phyloP scores from a whole-genome alignment of 345 rosid genomes.

The Luvunga scandens region DNA sequence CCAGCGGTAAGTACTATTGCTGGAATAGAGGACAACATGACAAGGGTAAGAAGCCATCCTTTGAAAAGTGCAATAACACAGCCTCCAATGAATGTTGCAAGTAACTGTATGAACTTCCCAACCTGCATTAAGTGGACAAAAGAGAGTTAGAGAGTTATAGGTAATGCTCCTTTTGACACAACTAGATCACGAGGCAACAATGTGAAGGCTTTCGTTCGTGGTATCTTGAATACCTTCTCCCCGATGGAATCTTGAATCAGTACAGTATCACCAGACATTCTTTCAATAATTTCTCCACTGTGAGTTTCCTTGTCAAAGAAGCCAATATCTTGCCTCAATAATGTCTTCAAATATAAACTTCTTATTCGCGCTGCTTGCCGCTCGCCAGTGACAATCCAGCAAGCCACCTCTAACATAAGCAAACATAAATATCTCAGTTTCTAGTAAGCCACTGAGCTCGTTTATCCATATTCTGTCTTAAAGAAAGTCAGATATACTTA shows the following conservation, averaged over 20 bases:
- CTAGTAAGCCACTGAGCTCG: background rate
- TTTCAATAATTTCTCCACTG: constrained; percentile 46
- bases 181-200: background rate
- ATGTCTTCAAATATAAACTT: constrained; percentile 34
- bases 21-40: constrained; percentile 42
- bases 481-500: constrained; percentile 12
- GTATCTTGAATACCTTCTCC: constrained; percentile 37
- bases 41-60: constrained; percentile 59
- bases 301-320: constrained; percentile 48
- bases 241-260: constrained; percentile 58
- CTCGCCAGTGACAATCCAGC: constrained; percentile 57
- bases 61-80: constrained; percentile 34
- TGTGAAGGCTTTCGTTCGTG: background rate
- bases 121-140: constrained; percentile 27
- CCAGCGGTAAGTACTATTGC: constrained; percentile 34
- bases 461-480: background rate
- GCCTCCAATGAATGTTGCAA: constrained; percentile 45
- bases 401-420: constrained; percentile 41
- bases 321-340: constrained; percentile 47
- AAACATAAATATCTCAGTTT: constrained; percentile 5
- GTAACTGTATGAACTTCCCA: constrained; percentile 41
- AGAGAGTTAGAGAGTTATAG: background rate
- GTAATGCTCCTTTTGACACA: constrained; percentile 1
- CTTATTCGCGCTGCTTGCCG: constrained; percentile 49
- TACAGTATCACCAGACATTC: constrained; percentile 56